phyloP scores from a whole-genome alignment of 495 filamentous ascomycete genomes.

The Friedmanniomyces simplex region DNA sequence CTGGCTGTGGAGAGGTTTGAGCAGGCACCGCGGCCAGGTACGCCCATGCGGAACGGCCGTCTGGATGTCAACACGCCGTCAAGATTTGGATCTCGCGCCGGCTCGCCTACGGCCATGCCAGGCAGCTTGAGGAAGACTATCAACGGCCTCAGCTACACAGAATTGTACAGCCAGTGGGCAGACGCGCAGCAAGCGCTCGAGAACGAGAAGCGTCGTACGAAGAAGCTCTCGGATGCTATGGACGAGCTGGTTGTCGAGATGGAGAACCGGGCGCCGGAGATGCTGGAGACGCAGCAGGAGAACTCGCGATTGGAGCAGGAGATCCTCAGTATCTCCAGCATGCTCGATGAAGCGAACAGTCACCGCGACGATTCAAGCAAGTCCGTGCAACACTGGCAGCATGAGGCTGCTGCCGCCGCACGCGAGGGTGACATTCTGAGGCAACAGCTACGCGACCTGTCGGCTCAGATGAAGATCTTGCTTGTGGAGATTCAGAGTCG shows the following conservation, averaged over 20 bases:
- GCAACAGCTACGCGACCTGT: constrained; percentile 82
- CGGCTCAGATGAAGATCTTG: constrained; percentile 78
- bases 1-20: constrained; percentile 58
- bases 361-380: constrained; percentile 48
- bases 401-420: constrained; percentile 54
- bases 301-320: constrained; percentile 49
- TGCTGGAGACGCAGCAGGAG: constrained; percentile 49
- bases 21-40: constrained; percentile 43
- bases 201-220: constrained; percentile 56
- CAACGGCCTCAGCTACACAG: constrained; percentile 48
- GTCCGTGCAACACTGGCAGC: constrained; percentile 61
- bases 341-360: constrained; percentile 46
- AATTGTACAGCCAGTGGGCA: constrained; percentile 57
- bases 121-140: constrained; percentile 46
- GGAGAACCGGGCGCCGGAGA: constrained; percentile 49
- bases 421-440: constrained; percentile 70
- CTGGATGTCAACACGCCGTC: constrained; percentile 34
- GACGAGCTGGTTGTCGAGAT: constrained; percentile 66
- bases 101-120: constrained; percentile 39
- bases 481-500: constrained; percentile 68
- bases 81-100: constrained; percentile 41
- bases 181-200: constrained; percentile 49
- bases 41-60: constrained; percentile 44
- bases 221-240: constrained; percentile 59
- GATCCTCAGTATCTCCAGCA: constrained; percentile 67